Evolutionary conservation across 2,329 filamentous ascomycete genomes (phyloP).

Genomic region (Chaetothyriales sp.): DNA sequence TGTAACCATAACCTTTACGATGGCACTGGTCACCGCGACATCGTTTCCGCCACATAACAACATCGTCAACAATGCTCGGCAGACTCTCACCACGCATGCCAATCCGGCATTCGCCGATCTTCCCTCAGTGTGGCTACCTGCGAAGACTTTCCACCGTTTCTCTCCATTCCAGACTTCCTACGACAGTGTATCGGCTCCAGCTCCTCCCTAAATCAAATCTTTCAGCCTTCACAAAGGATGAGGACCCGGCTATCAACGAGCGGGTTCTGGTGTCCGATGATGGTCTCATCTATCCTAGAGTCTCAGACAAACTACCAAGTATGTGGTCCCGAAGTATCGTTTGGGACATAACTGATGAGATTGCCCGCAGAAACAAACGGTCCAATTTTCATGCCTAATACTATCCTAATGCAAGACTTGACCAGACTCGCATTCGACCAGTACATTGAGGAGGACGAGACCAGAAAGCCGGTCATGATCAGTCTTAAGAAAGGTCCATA

Average conservation of each 20-base stretch:
- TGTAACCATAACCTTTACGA: too few species aligned
- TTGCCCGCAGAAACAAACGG: constrained; percentile 5
- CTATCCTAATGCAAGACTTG: constrained; percentile 8
- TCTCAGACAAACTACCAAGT: constrained; percentile 2
- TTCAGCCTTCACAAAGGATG: constrained; percentile 2
- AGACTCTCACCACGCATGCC: background rate
- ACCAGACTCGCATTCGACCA: constrained; percentile 6
- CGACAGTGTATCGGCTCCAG: constrained; percentile 9
- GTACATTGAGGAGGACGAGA: constrained; percentile 5
- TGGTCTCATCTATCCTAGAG: constrained; percentile 3
- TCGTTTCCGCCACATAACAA: too few species aligned
- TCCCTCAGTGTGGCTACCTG: background rate
- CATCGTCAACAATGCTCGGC: background rate
- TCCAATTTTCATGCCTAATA: constrained; percentile 9
- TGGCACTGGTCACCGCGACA: too few species aligned
- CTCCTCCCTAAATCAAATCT: constrained; percentile 8
- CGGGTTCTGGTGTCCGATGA: constrained; percentile 1
- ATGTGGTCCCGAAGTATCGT: background rate
- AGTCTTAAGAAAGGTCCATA: constrained; percentile 6
- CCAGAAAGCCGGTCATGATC: constrained; percentile 5
- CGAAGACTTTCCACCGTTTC: background rate
- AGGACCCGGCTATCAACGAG: background rate
- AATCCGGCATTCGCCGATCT: background rate
- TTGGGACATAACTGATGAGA: background rate
- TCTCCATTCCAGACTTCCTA: constrained; percentile 2